Conservation (phyloP, 768 basidiomycete species). For the Serpula lacrymans region DNA sequence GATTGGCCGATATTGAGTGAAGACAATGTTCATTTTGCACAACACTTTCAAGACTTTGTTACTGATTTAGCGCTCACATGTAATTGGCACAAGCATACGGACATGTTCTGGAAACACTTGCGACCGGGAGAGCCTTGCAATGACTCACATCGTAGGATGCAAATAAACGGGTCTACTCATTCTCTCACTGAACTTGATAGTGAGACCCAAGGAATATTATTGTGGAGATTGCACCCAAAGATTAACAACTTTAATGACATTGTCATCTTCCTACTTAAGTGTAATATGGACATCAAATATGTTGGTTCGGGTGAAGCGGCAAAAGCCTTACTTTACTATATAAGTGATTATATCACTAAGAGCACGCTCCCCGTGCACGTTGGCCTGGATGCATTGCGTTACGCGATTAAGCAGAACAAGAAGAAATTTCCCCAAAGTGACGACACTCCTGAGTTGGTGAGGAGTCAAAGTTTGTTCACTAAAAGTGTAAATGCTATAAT, state of each 20-base stretch:
- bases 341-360: constrained; percentile 39
- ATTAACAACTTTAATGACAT: constrained; percentile 9
- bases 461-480: neutral
- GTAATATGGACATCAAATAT: constrained; percentile 27
- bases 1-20: neutral
- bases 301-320: constrained; percentile 30
- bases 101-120: constrained; percentile 11
- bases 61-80: constrained; percentile 4
- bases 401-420: constrained; percentile 7
- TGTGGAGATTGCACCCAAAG: constrained; percentile 7
- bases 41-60: constrained; percentile 1
- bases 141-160: neutral
- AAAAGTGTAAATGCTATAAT: constrained; percentile 16
- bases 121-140: neutral
- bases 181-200: constrained; percentile 2
- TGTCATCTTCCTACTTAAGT: constrained; percentile 10
- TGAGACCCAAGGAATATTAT: constrained; percentile 7
- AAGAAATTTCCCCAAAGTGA: neutral
- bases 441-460: neutral
- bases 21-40: neutral
- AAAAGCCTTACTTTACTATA: constrained; percentile 31
- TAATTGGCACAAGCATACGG: constrained; percentile 9
- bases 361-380: constrained; percentile 15
- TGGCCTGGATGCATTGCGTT: constrained; percentile 8
- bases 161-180: neutral